These are phyloP conservation scores for Neonectria sp. DNA, from an alignment of 2,329 filamentous ascomycete genomes.

Conservation along the genomic window DNA sequence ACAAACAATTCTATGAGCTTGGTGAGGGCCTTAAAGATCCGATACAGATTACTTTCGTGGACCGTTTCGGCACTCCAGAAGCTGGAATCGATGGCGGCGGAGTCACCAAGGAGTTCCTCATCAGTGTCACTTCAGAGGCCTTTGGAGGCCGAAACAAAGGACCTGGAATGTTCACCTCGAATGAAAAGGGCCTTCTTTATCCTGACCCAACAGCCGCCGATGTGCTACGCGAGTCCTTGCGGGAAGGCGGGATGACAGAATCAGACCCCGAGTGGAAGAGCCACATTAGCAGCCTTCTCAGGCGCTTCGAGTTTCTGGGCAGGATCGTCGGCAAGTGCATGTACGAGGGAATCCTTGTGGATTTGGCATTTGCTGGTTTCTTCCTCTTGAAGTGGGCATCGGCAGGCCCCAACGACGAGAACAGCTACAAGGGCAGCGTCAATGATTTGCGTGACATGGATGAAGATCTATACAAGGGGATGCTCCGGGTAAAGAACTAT, in stretches of 20 bases:
- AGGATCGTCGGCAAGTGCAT: conserved; percentile 96
- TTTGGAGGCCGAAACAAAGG: conserved; percentile 71
- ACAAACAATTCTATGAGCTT: conserved; percentile 84
- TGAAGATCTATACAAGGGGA: conserved; percentile 89
- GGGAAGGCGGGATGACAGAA: conserved; percentile 65
- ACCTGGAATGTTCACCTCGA: conserved; percentile 81
- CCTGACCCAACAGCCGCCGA: conserved; percentile 88
- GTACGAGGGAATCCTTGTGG: conserved; percentile 96
- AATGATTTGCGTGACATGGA: conserved; percentile 96
- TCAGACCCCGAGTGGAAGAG: conserved; percentile 70
- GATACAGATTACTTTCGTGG: conserved; percentile 96
- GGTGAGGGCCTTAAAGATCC: conserved; percentile 91
- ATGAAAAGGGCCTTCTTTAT: conserved; percentile 88
- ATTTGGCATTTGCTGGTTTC: conserved; percentile 94
- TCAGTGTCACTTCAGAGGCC: conserved; percentile 87
- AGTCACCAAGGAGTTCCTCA: conserved; percentile 97
- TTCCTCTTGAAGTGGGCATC: conserved; percentile 97
- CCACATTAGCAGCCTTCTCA: conserved; percentile 73
- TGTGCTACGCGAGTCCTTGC: conserved; percentile 73
- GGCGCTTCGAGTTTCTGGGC: conserved; percentile 91
- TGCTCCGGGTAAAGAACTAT: conserved; percentile 88
- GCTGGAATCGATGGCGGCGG: conserved; percentile 97
- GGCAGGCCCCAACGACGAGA: conserved; percentile 73
- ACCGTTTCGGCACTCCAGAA: conserved; percentile 88
- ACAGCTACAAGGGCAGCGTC: conserved; percentile 89